Conservation (phyloP, 768 basidiomycete genomes). For the Tubosaeta sp. region DNA sequence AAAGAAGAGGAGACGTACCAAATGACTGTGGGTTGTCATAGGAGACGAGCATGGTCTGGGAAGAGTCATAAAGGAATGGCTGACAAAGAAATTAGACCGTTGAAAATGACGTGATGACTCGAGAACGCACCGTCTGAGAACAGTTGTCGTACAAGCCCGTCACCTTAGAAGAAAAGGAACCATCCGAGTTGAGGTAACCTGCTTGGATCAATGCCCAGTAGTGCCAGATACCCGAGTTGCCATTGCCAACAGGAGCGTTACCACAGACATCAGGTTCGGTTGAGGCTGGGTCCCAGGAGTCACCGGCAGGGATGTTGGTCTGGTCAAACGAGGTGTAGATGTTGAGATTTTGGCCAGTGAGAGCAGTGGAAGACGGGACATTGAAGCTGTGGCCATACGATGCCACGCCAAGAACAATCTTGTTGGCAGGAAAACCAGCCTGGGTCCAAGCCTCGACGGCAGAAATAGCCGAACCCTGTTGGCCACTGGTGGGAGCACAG, state of each 20-base stretch:
- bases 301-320: constrained; percentile 43
- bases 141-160: constrained; percentile 56
- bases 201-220: constrained; percentile 59
- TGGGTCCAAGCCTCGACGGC: constrained; percentile 69
- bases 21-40: constrained; percentile 65
- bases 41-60: constrained; percentile 53
- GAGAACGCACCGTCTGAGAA: constrained; percentile 62
- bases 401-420: constrained; percentile 83
- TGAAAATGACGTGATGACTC: background rate
- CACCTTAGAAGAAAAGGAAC: constrained; percentile 51
- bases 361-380: constrained; percentile 22
- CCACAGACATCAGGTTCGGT: constrained; percentile 59
- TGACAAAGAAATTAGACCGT: constrained; percentile 24
- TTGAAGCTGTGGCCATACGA: constrained; percentile 78
- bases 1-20: constrained; percentile 28
- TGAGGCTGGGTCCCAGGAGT: constrained; percentile 48
- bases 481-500: constrained; percentile 57
- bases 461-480: constrained; percentile 70
- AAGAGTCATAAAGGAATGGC: constrained; percentile 65
- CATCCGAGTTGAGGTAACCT: constrained; percentile 48
- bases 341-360: constrained; percentile 29
- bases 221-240: constrained; percentile 49
- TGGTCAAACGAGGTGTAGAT: constrained; percentile 51
- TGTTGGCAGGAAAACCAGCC: constrained; percentile 67
- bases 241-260: constrained; percentile 38